A percentile compares a stretch with the other conserved stretches of the same genome.
phyloP scores from a whole-genome alignment of 2,329 filamentous ascomycete species.

The Colletotrichum aenigma region DNA sequence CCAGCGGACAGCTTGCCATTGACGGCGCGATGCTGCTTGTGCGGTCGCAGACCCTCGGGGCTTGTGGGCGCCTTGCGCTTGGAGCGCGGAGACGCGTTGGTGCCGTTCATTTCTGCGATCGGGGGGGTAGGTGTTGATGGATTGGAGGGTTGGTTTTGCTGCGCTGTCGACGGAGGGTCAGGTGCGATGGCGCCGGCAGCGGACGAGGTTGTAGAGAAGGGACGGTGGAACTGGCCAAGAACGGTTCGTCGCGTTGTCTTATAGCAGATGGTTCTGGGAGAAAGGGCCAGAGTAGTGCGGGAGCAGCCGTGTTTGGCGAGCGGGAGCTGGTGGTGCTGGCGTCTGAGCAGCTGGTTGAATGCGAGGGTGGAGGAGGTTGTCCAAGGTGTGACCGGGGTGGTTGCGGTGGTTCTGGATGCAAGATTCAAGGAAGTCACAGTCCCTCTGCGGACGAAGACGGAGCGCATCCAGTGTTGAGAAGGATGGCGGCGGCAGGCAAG shows the following conservation, averaged over 20 bases:
- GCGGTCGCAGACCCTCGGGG: slow-evolving; percentile 40
- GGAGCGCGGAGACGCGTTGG: slow-evolving; percentile 42
- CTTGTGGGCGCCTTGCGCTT: slow-evolving; percentile 58
- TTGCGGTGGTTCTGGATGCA: slow-evolving; percentile 12
- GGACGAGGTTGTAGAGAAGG: neutral
- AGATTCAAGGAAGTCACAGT: slow-evolving; percentile 19
- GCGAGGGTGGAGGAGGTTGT: neutral
- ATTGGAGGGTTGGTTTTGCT: neutral
- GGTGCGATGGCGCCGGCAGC: neutral
- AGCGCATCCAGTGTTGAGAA: slow-evolving; percentile 14
- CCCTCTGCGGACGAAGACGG: slow-evolving; percentile 12
- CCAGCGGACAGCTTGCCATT: slow-evolving; percentile 56
- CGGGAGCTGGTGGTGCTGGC: neutral
- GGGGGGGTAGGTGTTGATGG: neutral
- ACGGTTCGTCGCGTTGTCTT: slow-evolving; percentile 5
- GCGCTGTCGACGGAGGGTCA: neutral
- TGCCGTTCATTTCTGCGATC: slow-evolving; percentile 46
- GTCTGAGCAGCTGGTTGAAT: slow-evolving; percentile 1
- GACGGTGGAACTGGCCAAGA: neutral
- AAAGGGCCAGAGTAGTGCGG: neutral
- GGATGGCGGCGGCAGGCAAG: slow-evolving; percentile 3
- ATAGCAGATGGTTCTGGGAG: neutral
- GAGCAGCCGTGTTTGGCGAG: slow-evolving; percentile 13
- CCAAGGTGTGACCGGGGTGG: slow-evolving; percentile 1
- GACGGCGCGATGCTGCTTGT: slow-evolving; percentile 45